Percentiles rank a stretch among this genome's conserved stretches.
phyloP scores from a whole-genome alignment of 306 rosid species.

The Rubus idaeus region DNA sequence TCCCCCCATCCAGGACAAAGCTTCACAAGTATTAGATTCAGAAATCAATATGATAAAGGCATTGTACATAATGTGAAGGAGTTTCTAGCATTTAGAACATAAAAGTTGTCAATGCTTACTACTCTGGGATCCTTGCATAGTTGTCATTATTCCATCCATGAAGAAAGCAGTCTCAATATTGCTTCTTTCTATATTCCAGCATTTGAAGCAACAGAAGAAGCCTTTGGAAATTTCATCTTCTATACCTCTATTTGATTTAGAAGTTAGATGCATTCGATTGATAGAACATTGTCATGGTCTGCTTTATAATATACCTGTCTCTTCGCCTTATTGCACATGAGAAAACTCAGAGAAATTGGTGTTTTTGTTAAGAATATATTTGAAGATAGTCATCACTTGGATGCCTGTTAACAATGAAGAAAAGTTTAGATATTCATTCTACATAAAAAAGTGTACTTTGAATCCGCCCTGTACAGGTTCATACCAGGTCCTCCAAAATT shows the following conservation, averaged over 20 bases:
- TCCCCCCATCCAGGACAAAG: constrained; percentile 19
- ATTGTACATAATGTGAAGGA: constrained; percentile 39
- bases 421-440: too few species aligned
- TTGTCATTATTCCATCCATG: background rate
- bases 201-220: constrained; percentile 7
- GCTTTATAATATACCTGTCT: too few species aligned
- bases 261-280: background rate
- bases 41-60: constrained; percentile 46
- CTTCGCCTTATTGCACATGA: too few species aligned
- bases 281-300: too few species aligned
- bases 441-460: too few species aligned
- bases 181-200: background rate
- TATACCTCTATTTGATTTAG: background rate
- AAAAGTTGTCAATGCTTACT: background rate
- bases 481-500: background rate
- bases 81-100: constrained; percentile 24
- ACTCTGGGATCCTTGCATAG: background rate
- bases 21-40: constrained; percentile 23
- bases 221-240: background rate
- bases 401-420: too few species aligned
- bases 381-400: too few species aligned
- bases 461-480: background rate
- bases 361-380: too few species aligned
- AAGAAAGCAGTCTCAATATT: background rate
- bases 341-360: too few species aligned